Conservation (phyloP, 805 yeast species). For the Saccharomycopsis selenospora region DNA sequence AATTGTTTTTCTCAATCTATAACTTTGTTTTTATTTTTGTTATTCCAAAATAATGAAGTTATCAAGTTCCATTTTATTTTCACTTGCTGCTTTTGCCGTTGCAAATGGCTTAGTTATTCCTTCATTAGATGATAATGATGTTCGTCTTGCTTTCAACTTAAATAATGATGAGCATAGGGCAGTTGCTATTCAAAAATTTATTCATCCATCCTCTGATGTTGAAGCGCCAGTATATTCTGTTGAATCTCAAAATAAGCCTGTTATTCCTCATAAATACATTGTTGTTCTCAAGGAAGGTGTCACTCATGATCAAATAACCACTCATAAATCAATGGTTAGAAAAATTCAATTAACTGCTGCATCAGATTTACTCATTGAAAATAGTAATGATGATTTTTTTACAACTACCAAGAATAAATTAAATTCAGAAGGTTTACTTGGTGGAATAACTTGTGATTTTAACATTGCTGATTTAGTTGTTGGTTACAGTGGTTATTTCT, state of each 20-base stretch:
- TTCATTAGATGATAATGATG: neutral
- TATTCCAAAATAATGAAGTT: constrained; percentile 21
- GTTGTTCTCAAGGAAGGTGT: constrained; percentile 71
- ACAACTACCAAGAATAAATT: constrained; percentile 25
- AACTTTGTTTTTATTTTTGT: neutral
- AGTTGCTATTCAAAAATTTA: too few species aligned
- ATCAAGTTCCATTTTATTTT: constrained; percentile 26
- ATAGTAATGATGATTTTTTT: constrained; percentile 35
- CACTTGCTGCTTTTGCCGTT: constrained; percentile 32
- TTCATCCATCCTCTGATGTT: too few species aligned
- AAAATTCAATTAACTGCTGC: constrained; percentile 42
- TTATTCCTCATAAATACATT: constrained; percentile 73
- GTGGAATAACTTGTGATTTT: constrained; percentile 31
- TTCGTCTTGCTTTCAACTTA: neutral
- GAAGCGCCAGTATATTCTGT: constrained; percentile 43
- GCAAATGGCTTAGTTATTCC: constrained; percentile 58
- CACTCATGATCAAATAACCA: constrained; percentile 42
- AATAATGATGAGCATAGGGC: neutral
- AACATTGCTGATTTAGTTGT: constrained; percentile 46
- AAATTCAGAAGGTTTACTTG: constrained; percentile 18
- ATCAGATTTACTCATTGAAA: constrained; percentile 30
- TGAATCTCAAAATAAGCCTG: constrained; percentile 36
- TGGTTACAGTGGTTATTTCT: constrained; percentile 86
- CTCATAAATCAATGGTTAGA: constrained; percentile 64
- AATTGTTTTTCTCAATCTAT: too few species aligned